These are phyloP conservation scores for Priceomyces fermenticarens DNA, from an alignment of 805 yeast genomes.

Conservation along the genomic window DNA sequence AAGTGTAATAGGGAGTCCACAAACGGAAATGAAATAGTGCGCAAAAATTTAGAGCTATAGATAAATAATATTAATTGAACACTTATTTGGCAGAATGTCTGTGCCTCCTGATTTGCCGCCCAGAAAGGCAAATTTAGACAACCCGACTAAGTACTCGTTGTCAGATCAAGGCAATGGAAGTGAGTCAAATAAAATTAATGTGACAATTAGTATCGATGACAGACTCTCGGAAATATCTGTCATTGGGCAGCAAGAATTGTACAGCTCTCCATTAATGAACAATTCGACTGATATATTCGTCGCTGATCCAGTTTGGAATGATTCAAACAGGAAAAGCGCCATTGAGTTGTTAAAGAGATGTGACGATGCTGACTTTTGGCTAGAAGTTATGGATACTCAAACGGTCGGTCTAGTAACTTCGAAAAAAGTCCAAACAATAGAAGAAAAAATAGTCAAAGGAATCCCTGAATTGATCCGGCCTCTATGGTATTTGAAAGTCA, in stretches of 20 bases:
- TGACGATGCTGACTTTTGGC: conserved; percentile 16
- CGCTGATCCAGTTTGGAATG: conserved; percentile 6
- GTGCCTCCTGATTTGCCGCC: conserved; percentile 8
- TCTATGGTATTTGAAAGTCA: conserved; percentile 28
- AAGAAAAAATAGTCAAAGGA: conserved; percentile 22
- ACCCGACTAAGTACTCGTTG: background rate
- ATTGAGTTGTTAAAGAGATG: background rate
- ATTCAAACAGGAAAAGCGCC: conserved; percentile 7
- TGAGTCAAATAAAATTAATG: too few species aligned
- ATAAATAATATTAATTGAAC: background rate
- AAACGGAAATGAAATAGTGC: background rate
- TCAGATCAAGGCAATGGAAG: background rate
- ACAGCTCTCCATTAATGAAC: conserved; percentile 22
- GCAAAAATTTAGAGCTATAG: conserved; percentile 1
- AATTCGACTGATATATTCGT: conserved; percentile 25
- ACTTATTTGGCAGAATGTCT: background rate
- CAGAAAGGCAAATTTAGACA: background rate
- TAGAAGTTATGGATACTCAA: conserved; percentile 13
- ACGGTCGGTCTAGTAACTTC: conserved; percentile 10
- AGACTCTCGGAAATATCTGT: conserved; percentile 19
- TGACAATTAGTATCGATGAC: conserved; percentile 13
- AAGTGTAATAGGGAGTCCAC: conserved; percentile 1
- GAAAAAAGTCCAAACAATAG: conserved; percentile 12
- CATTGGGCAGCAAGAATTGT: conserved; percentile 23
- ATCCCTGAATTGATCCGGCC: conserved; percentile 29